A percentile compares a stretch with the other conserved stretches of the same genome.
Conservation (phyloP, 225 moss, liverwort and hornwort species). For the Physcomitrium patens region DNA sequence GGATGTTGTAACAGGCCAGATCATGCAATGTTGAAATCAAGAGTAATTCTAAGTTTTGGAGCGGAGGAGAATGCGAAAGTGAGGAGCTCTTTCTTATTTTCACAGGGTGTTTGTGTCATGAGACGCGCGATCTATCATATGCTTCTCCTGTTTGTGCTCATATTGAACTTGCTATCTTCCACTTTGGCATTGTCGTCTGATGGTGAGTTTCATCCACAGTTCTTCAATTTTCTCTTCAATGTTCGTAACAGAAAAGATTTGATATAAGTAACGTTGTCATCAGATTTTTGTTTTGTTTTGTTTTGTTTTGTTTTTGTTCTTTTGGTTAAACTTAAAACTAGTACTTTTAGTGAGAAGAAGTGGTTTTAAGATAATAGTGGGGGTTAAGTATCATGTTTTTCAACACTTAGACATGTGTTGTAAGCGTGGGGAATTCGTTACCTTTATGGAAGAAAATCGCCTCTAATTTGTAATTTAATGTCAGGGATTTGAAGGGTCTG, state of each 20-base stretch:
- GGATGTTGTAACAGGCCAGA: conserved; percentile 5
- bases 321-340: neutral
- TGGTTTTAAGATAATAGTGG: neutral
- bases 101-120: conserved; percentile 11
- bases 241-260: too few relatives aligned
- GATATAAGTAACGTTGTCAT: too few relatives aligned
- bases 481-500: neutral
- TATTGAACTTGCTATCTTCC: conserved; percentile 22
- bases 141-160: conserved; percentile 3
- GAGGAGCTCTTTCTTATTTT: neutral
- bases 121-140: conserved; percentile 13
- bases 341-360: neutral
- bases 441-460: neutral
- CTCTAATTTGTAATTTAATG: neutral
- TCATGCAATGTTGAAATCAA: conserved; percentile 22
- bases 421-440: neutral
- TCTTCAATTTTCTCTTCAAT: too few relatives aligned
- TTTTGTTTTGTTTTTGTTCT: too few relatives aligned
- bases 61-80: neutral
- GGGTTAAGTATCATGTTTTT: neutral
- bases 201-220: conserved; percentile 24
- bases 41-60: conserved; percentile 2
- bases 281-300: too few relatives aligned
- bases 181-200: conserved; percentile 41
- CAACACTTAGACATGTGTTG: neutral